Base-by-base conservation (phyloP, 495 filamentous ascomycete genomes). In the Trichoderma parareesei region DNA sequence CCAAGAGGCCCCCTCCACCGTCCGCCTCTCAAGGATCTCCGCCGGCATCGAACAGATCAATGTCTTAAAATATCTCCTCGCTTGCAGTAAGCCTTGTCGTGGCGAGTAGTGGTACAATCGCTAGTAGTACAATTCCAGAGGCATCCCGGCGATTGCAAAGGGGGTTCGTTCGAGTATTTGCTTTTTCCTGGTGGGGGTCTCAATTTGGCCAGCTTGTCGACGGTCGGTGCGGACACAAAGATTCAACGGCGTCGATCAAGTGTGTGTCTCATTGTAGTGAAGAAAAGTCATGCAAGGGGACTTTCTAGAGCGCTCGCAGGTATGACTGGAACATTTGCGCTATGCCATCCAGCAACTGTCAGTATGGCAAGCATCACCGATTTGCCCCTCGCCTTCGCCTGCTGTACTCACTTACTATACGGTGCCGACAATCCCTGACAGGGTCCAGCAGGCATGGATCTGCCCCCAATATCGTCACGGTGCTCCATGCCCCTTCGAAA, bases 91-190 rank as follows among this genome's bases (percentile, higher is more conserved):
- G 53, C 53, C 3, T 37, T 57, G 53, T 37, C 53, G 46, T 18
- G 40, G 40, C 40, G 11, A 27, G 13, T 49, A 49, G 20, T 49
- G n/a, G 16, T n/a, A 11, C 40, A 1, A 41, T 11, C 40, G 11
- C 6, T 11, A 3, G 40, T 11, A 41, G 40, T 41, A 41, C 40
- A 11, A 41, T 27, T 27, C 27, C 27, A 27, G 53, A 8, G 4
- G 53, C 27, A 57, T 38, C 53, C 53, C 9, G 37, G 53, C 53
- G 53, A 20, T 10, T 57, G 49, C 53, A 57, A 57, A 57, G 53
- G 53, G 53, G 53, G 33, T 57, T 48, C 1, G 44, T 48, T 6
- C 40, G 40, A 48, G 44, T 18, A 16, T 11, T 11, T 48, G 44
- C 44, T 8, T 57, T 33, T 35, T 10, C 20, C 27, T 57, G 20